Evolutionary conservation across 1,284 basidiomycete species (phyloP).

Genomic region (Fomitopsis pinicola): DNA sequence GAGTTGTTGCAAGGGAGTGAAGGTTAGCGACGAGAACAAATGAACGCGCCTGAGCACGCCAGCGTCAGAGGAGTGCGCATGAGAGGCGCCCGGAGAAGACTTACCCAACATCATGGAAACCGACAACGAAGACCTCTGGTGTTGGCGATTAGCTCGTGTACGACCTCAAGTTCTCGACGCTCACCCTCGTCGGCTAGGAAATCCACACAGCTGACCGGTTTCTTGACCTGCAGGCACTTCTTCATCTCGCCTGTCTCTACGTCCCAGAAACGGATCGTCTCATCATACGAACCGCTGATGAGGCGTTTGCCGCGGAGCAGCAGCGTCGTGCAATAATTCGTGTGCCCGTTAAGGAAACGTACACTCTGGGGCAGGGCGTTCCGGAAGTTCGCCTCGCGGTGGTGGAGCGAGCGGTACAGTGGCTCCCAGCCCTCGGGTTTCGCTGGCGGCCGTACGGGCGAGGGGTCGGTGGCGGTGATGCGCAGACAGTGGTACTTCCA

Average conservation of each 20-base stretch:
- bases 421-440: slow-evolving; percentile 74
- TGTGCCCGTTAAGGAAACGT: slow-evolving; percentile 78
- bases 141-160: not conserved
- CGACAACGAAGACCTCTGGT: slow-evolving; percentile 83
- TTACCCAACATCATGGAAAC: slow-evolving; percentile 88
- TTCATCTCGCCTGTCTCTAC: slow-evolving; percentile 76
- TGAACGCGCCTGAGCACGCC: slow-evolving; percentile 7
- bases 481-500: slow-evolving; percentile 77
- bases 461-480: slow-evolving; percentile 73
- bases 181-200: slow-evolving; percentile 77
- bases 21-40: slow-evolving; percentile 39
- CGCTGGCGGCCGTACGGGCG: slow-evolving; percentile 55
- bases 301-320: slow-evolving; percentile 74
- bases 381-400: slow-evolving; percentile 84
- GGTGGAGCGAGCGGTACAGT: slow-evolving; percentile 78
- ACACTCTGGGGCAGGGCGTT: slow-evolving; percentile 74
- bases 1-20: slow-evolving; percentile 78
- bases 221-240: slow-evolving; percentile 78
- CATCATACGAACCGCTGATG: slow-evolving; percentile 88
- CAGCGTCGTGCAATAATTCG: slow-evolving; percentile 84
- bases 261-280: slow-evolving; percentile 88
- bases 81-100: slow-evolving; percentile 19
- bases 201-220: slow-evolving; percentile 87
- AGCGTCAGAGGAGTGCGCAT: not conserved
- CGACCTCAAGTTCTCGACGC: not conserved